A percentile compares a stretch with the other conserved stretches of the same genome.
Evolutionary conservation across 129 eudicot genomes (phyloP).

Genomic region (Chrysanthemum lavandulifolium): DNA sequence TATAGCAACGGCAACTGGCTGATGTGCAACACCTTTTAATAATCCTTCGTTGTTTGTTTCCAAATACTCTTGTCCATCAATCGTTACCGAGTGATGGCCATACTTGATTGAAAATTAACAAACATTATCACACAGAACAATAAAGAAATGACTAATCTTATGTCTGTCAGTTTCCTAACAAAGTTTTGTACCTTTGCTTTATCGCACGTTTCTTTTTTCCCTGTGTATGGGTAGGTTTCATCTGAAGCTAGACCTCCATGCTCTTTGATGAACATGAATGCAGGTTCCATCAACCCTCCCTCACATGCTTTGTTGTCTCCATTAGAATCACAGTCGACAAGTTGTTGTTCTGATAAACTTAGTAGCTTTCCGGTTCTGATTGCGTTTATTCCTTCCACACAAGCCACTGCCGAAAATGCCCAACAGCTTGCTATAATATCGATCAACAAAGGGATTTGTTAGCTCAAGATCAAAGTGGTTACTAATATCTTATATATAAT

Average conservation of each 20-base stretch:
- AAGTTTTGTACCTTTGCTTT: constrained; percentile 36
- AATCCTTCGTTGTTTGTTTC: constrained; percentile 24
- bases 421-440: constrained; percentile 66
- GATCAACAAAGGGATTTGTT: neutral
- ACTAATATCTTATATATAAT: no score
- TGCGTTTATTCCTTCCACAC: constrained; percentile 71
- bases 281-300: constrained; percentile 77
- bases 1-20: constrained; percentile 53
- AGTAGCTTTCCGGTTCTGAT: constrained; percentile 60
- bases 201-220: constrained; percentile 55
- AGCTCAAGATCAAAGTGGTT: neutral
- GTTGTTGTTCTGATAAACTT: constrained; percentile 76
- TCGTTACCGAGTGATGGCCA: constrained; percentile 37
- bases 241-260: constrained; percentile 69
- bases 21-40: constrained; percentile 61
- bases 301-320: constrained; percentile 55
- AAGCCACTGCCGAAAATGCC: constrained; percentile 76
- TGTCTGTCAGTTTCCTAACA: no score
- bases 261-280: constrained; percentile 54
- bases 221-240: constrained; percentile 61
- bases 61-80: constrained; percentile 54
- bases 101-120: no score
- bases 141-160: no score
- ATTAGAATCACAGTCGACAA: constrained; percentile 62
- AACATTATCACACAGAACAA: no score